Conservation (phyloP, 176 grass and related monocot genomes). For the Lolium multiflorum region DNA sequence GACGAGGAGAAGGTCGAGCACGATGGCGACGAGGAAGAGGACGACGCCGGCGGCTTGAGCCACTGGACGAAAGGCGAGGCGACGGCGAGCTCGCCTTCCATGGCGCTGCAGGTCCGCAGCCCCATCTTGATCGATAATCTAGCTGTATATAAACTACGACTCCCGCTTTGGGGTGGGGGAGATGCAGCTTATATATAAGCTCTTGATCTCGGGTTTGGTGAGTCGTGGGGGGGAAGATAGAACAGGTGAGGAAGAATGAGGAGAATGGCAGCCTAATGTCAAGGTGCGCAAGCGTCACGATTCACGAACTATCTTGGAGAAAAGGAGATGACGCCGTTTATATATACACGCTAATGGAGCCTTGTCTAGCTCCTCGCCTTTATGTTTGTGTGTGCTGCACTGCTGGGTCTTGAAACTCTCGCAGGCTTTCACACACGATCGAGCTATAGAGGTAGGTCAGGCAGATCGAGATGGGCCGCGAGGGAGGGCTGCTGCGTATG, state of each 20-base stretch:
- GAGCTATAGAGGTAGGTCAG: background rate
- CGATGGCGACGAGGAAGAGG: slow-evolving; percentile 2
- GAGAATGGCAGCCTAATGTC: slow-evolving; percentile 42
- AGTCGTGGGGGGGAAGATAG: slow-evolving; percentile 31
- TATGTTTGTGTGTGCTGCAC: slow-evolving; percentile 22
- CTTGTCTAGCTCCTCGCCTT: background rate
- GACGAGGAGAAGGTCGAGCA: background rate
- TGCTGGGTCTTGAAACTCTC: background rate
- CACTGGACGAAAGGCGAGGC: slow-evolving; percentile 51
- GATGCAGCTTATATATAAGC: slow-evolving; percentile 13
- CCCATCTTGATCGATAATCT: slow-evolving; percentile 13
- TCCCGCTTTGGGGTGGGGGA: background rate
- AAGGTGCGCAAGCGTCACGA: slow-evolving; percentile 47
- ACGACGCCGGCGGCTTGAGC: slow-evolving; percentile 51
- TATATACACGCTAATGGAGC: background rate
- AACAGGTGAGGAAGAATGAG: background rate
- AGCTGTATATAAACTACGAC: background rate
- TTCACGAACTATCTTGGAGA: slow-evolving; percentile 45
- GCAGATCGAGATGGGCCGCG: background rate
- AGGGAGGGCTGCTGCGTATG: background rate
- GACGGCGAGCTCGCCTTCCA: slow-evolving; percentile 40
- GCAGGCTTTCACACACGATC: slow-evolving; percentile 49
- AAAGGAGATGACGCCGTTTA: slow-evolving; percentile 43
- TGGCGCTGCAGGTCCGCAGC: slow-evolving; percentile 35
- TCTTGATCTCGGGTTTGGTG: slow-evolving; percentile 51